These are phyloP conservation scores for Peniophora sp. DNA, from an alignment of 1,284 basidiomycete species.

Conservation along the genomic window DNA sequence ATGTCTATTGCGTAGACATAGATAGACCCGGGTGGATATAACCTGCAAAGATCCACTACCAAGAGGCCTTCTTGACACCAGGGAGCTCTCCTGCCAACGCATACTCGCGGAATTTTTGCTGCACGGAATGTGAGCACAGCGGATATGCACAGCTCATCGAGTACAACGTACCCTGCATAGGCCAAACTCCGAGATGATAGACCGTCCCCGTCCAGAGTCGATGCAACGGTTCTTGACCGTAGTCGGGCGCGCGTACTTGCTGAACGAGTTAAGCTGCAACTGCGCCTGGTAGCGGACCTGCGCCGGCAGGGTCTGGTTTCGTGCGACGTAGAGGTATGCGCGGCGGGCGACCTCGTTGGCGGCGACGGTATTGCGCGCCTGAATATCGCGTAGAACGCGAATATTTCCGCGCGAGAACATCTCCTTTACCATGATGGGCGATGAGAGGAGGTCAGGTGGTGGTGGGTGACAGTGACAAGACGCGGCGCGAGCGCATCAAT, in stretches of 20 bases:
- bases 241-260: slow-evolving; percentile 72
- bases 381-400: slow-evolving; percentile 70
- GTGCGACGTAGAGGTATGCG: slow-evolving; percentile 85
- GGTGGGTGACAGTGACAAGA: neutral
- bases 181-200: slow-evolving; percentile 84
- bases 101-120: slow-evolving; percentile 88
- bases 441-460: slow-evolving; percentile 16
- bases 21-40: no score
- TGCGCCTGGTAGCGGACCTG: slow-evolving; percentile 95
- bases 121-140: slow-evolving; percentile 4
- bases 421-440: neutral
- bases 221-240: slow-evolving; percentile 85
- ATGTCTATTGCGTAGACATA: no score
- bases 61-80: slow-evolving; percentile 86
- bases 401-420: slow-evolving; percentile 23
- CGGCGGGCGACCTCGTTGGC: slow-evolving; percentile 76
- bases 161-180: slow-evolving; percentile 69
- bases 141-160: neutral
- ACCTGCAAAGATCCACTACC: slow-evolving; percentile 38
- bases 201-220: slow-evolving; percentile 80
- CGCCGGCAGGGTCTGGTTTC: slow-evolving; percentile 78
- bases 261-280: slow-evolving; percentile 85
- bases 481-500: no score
- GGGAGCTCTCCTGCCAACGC: slow-evolving; percentile 74
- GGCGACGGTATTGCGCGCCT: slow-evolving; percentile 62